phyloP scores from a whole-genome alignment of 371 early-diverging fungal genomes.

The Thermomucor indicae-seudaticae region DNA sequence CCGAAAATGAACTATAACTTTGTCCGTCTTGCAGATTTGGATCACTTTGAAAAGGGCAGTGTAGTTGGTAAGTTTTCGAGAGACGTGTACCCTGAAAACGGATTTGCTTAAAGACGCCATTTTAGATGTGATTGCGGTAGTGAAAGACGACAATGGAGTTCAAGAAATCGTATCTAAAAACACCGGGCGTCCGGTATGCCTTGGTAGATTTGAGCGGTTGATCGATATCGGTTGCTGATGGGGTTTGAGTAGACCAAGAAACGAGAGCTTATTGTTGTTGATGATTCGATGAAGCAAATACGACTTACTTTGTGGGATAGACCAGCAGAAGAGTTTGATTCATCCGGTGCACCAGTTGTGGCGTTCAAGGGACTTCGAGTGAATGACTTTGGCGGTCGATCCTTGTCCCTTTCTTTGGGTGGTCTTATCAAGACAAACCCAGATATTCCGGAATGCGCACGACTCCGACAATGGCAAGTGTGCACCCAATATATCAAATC shows the following conservation, averaged over 20 bases:
- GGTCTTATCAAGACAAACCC: conserved; percentile 71
- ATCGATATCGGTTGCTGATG: not conserved
- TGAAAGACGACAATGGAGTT: conserved; percentile 63
- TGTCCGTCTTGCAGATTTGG: conserved; percentile 61
- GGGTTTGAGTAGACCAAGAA: conserved; percentile 58
- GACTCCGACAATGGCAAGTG: conserved; percentile 91
- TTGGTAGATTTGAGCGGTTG: not conserved
- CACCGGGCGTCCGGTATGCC: conserved; percentile 61
- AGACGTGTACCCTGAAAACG: not conserved
- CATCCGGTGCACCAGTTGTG: conserved; percentile 58
- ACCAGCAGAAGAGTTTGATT: conserved; percentile 68
- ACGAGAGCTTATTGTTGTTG: conserved; percentile 84
- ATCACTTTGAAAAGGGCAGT: conserved; percentile 59
- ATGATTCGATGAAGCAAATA: conserved; percentile 69
- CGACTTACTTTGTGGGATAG: conserved; percentile 90
- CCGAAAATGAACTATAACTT: conserved; percentile 71
- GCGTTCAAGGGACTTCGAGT: conserved; percentile 84
- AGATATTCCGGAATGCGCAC: conserved; percentile 78
- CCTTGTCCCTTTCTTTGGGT: conserved; percentile 56
- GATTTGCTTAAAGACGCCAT: not conserved
- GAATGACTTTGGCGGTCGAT: conserved; percentile 82
- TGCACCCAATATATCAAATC: no score
- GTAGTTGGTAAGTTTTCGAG: conserved; percentile 51
- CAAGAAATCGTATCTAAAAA: conserved; percentile 64
- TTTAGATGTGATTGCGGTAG: conserved; percentile 80